These are phyloP conservation scores for Suaeda aralocaspica DNA, from an alignment of 148 eudicot genomes.

Conservation along the genomic window DNA sequence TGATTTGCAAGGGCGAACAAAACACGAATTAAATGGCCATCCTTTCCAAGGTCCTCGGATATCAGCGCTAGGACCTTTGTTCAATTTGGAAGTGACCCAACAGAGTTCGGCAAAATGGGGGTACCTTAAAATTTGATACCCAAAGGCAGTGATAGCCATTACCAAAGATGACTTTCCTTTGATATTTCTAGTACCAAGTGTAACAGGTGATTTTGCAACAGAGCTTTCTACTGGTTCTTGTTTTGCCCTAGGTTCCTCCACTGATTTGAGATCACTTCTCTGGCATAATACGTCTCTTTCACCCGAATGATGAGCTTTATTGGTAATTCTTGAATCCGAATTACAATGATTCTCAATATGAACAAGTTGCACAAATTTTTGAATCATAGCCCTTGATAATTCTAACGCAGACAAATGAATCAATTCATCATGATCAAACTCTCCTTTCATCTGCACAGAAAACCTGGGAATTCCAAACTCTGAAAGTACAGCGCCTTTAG, in stretches of 20 bases:
- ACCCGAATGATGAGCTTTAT: constrained; percentile 27
- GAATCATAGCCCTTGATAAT: constrained; percentile 55
- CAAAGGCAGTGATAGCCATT: constrained; percentile 58
- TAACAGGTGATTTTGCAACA: constrained; percentile 25
- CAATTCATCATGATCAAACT: constrained; percentile 45
- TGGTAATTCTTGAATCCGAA: constrained; percentile 19
- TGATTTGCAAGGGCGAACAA: constrained; percentile 58
- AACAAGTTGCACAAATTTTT: constrained; percentile 65
- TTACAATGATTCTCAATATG: constrained; percentile 42
- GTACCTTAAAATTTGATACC: constrained; percentile 76
- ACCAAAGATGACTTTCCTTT: constrained; percentile 64
- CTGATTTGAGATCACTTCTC: constrained; percentile 25
- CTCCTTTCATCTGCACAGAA: constrained; percentile 52
- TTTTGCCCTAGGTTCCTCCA: constrained; percentile 27
- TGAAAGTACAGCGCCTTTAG: constrained; percentile 32
- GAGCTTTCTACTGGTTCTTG: constrained; percentile 28
- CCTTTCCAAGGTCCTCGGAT: constrained; percentile 85
- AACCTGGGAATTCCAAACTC: constrained; percentile 49
- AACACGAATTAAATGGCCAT: constrained; percentile 94
- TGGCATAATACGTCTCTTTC: constrained; percentile 21
- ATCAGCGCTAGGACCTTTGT: constrained; percentile 74
- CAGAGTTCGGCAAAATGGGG: constrained; percentile 97
- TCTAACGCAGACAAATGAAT: constrained; percentile 52
- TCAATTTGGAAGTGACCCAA: constrained; percentile 95
- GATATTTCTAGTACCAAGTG: constrained; percentile 26